These are phyloP conservation scores for Colletotrichum ledebouriae DNA, from an alignment of 2,329 filamentous ascomycete genomes.

Conservation along the genomic window DNA sequence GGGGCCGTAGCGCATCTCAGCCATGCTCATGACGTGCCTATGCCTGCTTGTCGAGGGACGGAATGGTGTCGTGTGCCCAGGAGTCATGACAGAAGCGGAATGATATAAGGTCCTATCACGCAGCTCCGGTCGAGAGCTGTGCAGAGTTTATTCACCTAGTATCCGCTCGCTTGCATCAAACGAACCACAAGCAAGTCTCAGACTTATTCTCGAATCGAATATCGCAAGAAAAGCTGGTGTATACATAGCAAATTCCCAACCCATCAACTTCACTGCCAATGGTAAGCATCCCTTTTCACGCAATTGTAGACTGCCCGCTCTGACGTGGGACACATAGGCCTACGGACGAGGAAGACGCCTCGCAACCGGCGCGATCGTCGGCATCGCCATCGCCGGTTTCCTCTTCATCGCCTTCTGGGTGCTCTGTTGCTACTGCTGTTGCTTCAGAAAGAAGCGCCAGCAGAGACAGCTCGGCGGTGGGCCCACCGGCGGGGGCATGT, in stretches of 20 bases:
- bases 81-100: neutral
- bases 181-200: neutral
- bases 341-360: conserved; percentile 39
- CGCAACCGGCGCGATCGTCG: conserved; percentile 42
- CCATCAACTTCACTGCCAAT: neutral
- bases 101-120: conserved; percentile 1
- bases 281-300: conserved; percentile 4
- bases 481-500: conserved; percentile 15
- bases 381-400: conserved; percentile 41
- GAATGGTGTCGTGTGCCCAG: conserved; percentile 33
- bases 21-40: conserved; percentile 30
- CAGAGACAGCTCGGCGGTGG: conserved; percentile 18
- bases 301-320: neutral
- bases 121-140: neutral
- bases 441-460: conserved; percentile 40
- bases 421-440: conserved; percentile 41
- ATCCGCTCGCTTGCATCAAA: neutral
- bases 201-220: too few relatives aligned
- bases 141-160: neutral
- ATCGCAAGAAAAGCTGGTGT: too few relatives aligned
- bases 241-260: too few relatives aligned
- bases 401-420: conserved; percentile 32
- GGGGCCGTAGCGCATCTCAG: conserved; percentile 22
- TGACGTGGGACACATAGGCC: conserved; percentile 10
- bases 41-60: neutral